Percentiles rank a stretch among this genome's conserved stretches.
These are phyloP conservation scores for Cercospora berteroae DNA, from an alignment of 2,329 filamentous ascomycete species.

Conservation along the genomic window DNA sequence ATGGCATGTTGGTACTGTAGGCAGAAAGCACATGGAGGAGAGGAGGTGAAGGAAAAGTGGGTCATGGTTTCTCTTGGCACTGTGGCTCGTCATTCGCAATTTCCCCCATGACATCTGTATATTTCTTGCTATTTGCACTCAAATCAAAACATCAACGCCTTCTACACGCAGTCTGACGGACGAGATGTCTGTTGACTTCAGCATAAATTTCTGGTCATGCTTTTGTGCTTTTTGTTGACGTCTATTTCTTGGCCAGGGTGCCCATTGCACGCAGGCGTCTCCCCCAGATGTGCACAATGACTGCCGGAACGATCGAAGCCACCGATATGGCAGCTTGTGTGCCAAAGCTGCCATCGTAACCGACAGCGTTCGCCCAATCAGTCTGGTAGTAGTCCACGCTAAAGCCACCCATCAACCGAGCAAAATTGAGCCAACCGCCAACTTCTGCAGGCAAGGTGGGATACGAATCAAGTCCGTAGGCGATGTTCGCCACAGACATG, in stretches of 20 bases:
- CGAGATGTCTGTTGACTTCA: neutral
- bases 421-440: constrained; percentile 19
- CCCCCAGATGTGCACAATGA: neutral
- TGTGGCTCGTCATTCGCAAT: neutral
- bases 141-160: neutral
- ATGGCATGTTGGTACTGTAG: neutral
- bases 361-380: constrained; percentile 16
- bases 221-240: neutral
- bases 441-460: constrained; percentile 14
- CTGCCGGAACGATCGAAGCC: neutral
- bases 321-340: constrained; percentile 14
- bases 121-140: neutral
- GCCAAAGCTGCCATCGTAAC: constrained; percentile 17
- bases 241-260: neutral
- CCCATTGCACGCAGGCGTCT: neutral
- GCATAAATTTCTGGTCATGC: neutral
- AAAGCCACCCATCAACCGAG: constrained; percentile 17
- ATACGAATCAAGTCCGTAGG: constrained; percentile 19
- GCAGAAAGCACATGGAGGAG: neutral
- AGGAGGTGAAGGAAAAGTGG: neutral
- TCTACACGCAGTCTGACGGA: neutral
- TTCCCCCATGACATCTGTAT: neutral
- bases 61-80: neutral
- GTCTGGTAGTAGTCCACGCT: constrained; percentile 19
- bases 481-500: constrained; percentile 13